These are phyloP conservation scores for Testicularia cyperi DNA, from an alignment of 1,284 basidiomycete genomes.

Conservation along the genomic window DNA sequence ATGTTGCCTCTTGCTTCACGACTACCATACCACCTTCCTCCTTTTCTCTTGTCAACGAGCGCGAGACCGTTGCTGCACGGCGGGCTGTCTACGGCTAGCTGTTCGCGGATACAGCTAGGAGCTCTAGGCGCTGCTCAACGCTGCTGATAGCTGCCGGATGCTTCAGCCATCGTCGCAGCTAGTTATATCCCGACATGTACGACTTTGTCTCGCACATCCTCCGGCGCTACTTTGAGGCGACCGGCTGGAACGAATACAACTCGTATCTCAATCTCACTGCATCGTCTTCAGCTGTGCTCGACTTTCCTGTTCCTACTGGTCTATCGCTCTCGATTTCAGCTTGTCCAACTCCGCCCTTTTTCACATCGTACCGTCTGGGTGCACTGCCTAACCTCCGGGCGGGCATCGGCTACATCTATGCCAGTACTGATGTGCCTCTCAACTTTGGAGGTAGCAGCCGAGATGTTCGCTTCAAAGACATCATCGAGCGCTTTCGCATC, in stretches of 20 bases:
- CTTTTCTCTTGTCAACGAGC: too few relatives aligned
- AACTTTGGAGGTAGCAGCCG: conserved; percentile 22
- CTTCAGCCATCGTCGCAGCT: too few relatives aligned
- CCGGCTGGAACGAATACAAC: conserved; percentile 95
- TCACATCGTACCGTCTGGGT: conserved; percentile 88
- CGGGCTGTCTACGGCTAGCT: too few relatives aligned
- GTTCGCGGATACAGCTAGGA: too few relatives aligned
- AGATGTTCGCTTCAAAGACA: conserved; percentile 79
- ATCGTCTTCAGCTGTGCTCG: conserved; percentile 73
- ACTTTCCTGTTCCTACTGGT: conserved; percentile 77
- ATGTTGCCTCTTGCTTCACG: too few relatives aligned
- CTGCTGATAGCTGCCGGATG: too few relatives aligned
- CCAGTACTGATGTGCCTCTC: conserved; percentile 64
- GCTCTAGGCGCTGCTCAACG: too few relatives aligned
- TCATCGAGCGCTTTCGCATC: conserved; percentile 71
- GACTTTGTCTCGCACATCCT: conserved; percentile 71
- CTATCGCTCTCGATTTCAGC: conserved; percentile 82
- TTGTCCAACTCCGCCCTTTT: conserved; percentile 76
- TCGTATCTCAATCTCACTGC: conserved; percentile 86
- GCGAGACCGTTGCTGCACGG: too few relatives aligned
- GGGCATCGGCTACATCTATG: conserved; percentile 90
- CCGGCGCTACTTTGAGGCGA: conserved; percentile 81
- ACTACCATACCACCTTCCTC: too few relatives aligned
- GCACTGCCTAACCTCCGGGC: conserved; percentile 87
- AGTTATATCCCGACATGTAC: too few relatives aligned